Conservation (phyloP, 768 basidiomycete genomes). For the Mrakia hoshinonis region DNA sequence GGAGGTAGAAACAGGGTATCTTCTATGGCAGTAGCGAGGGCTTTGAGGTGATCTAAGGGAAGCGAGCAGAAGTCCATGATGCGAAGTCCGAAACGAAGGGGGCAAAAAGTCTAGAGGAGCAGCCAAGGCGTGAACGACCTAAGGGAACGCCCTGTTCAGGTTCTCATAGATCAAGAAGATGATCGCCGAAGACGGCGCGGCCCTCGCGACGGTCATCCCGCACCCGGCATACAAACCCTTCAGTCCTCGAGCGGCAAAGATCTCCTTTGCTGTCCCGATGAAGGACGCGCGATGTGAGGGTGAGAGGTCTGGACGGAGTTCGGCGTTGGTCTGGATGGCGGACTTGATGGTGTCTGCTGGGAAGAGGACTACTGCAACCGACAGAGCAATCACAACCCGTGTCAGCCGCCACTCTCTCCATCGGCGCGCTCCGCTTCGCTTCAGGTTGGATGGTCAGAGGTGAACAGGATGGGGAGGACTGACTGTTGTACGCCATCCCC, state of each 20-base stretch:
- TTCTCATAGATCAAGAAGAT: slow-evolving; percentile 90
- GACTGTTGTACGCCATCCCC: slow-evolving; percentile 28
- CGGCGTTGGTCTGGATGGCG: slow-evolving; percentile 66
- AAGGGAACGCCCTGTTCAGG: slow-evolving; percentile 40
- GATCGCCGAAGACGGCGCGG: slow-evolving; percentile 80
- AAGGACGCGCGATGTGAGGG: slow-evolving; percentile 43
- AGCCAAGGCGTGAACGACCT: not conserved
- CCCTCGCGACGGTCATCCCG: slow-evolving; percentile 75
- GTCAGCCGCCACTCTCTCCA: too few relatives aligned
- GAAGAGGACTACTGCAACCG: slow-evolving; percentile 62
- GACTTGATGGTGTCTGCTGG: slow-evolving; percentile 93
- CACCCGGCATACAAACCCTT: slow-evolving; percentile 80
- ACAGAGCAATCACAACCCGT: not conserved
- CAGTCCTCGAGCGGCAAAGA: slow-evolving; percentile 68
- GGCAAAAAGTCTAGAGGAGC: not conserved
- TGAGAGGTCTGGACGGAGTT: slow-evolving; percentile 28
- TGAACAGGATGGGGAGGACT: not conserved
- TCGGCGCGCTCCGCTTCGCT: not conserved
- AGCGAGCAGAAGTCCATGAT: not conserved
- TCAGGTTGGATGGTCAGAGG: not conserved
- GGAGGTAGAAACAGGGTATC: not conserved
- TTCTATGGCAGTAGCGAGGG: not conserved
- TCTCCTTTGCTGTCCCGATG: slow-evolving; percentile 54
- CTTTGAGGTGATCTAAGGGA: too few relatives aligned
- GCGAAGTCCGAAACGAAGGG: not conserved